These are phyloP conservation scores for Scheffersomyces spartinae DNA, from an alignment of 805 yeast species.

Conservation along the genomic window DNA sequence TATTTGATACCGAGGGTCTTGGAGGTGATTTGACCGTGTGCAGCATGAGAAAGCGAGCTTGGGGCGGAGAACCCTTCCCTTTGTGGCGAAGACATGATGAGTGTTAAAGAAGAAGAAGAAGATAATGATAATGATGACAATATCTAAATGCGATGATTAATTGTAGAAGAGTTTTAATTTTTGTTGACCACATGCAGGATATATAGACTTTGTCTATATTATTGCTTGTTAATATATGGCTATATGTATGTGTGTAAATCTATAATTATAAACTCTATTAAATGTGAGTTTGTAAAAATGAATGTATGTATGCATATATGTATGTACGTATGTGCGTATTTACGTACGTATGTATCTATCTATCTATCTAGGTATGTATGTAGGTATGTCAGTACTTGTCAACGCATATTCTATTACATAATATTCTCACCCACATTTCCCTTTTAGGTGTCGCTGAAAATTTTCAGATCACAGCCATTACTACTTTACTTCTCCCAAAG, in stretches of 20 bases:
- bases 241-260: neutral
- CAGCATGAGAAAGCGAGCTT: slow-evolving; percentile 58
- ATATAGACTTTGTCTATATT: neutral
- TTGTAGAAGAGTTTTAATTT: slow-evolving; percentile 2
- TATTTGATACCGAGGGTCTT: slow-evolving; percentile 77
- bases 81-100: slow-evolving; percentile 34
- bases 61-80: slow-evolving; percentile 89
- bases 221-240: neutral
- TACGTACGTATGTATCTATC: neutral
- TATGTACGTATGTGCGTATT: neutral
- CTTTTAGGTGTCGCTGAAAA: too few species aligned
- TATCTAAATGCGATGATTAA: slow-evolving; percentile 2
- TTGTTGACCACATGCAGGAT: slow-evolving; percentile 1
- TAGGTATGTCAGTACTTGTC: neutral
- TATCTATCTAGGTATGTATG: neutral
- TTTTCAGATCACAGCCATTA: too few species aligned
- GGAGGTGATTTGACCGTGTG: slow-evolving; percentile 65
- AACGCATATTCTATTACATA: too few species aligned
- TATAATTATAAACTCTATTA: neutral
- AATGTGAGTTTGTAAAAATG: neutral
- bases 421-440: too few species aligned
- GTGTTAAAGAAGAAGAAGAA: neutral
- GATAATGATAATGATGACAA: slow-evolving; percentile 1
- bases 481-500: too few species aligned
- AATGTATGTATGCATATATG: neutral